phyloP scores from a whole-genome alignment of 2,329 filamentous ascomycete species.

The Colletotrichum horii region DNA sequence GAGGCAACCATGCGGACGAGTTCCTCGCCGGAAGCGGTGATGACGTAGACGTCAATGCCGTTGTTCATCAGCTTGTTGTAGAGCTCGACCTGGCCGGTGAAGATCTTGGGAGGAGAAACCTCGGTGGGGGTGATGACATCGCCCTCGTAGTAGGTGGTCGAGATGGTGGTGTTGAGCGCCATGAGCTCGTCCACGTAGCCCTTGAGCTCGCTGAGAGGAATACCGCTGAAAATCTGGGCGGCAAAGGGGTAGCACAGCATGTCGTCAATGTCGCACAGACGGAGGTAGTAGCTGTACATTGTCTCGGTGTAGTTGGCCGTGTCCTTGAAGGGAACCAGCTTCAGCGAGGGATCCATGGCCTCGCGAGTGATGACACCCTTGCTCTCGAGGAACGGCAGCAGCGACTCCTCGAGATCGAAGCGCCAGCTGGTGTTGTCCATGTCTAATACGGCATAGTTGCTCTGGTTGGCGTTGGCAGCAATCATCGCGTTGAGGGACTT shows the following conservation, averaged over 20 bases:
- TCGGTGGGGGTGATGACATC: conserved; percentile 31
- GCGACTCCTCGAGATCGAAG: conserved; percentile 47
- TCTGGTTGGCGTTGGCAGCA: conserved; percentile 38
- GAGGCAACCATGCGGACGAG: conserved; percentile 51
- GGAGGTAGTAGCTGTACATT: conserved; percentile 50
- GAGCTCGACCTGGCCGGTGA: conserved; percentile 45
- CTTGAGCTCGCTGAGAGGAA: conserved; percentile 49
- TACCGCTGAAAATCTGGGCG: conserved; percentile 45
- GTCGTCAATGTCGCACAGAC: conserved; percentile 46
- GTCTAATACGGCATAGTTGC: conserved; percentile 45
- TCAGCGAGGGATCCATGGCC: conserved; percentile 42
- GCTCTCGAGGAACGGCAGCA: conserved; percentile 48
- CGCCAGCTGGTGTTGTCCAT: conserved; percentile 52
- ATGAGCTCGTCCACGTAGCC: conserved; percentile 53
- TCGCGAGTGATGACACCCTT: conserved; percentile 44
- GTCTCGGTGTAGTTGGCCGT: conserved; percentile 40
- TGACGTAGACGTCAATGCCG: conserved; percentile 48
- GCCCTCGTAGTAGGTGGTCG: conserved; percentile 39
- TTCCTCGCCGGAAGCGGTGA: conserved; percentile 46
- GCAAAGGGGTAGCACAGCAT: conserved; percentile 48
- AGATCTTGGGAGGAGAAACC: conserved; percentile 40
- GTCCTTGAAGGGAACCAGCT: conserved; percentile 48
- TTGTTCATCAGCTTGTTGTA: conserved; percentile 47
- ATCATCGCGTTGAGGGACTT: conserved; percentile 42
- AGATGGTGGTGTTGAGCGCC: conserved; percentile 41